Conservation (phyloP, 2,329 filamentous ascomycete genomes). For the Plenodomus tracheiphilus region DNA sequence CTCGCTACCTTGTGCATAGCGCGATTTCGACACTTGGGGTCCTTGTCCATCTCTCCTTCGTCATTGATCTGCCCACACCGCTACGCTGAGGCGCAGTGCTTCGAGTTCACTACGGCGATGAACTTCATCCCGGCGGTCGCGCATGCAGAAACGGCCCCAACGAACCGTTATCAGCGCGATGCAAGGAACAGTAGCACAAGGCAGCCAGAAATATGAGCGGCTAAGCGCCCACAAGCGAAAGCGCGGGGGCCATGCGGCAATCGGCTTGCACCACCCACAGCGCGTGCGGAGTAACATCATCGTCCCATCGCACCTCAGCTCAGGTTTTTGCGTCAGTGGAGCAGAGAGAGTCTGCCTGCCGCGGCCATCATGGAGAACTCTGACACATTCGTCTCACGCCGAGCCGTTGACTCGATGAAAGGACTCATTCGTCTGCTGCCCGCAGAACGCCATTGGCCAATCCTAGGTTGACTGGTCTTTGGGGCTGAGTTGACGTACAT, state of each 20-base stretch:
- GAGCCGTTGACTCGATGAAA: slow-evolving; percentile 3
- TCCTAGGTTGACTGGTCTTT: slow-evolving; percentile 1
- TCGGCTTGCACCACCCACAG: slow-evolving; percentile 2
- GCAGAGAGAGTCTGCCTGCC: slow-evolving; percentile 4
- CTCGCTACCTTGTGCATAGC: neutral
- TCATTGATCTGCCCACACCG: neutral
- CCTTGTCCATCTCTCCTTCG: neutral
- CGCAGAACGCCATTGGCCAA: slow-evolving; percentile 11
- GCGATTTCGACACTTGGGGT: neutral
- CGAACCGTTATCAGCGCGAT: no score
- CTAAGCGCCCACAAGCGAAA: slow-evolving; percentile 9
- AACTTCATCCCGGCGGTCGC: neutral
- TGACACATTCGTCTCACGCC: neutral
- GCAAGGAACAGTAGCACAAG: slow-evolving; percentile 2
- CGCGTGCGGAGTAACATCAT: neutral
- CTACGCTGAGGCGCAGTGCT: neutral
- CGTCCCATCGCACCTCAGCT: slow-evolving; percentile 4
- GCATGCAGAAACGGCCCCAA: neutral
- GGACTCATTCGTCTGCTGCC: neutral
- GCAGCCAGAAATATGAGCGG: slow-evolving; percentile 4
- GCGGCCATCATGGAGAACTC: neutral
- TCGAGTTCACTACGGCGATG: neutral
- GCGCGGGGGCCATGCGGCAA: slow-evolving; percentile 13
- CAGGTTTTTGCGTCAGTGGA: slow-evolving; percentile 2
- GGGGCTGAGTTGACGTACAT: slow-evolving; percentile 24